These are phyloP conservation scores for Desmodesmus armatus DNA, from an alignment of 139 green algal genomes.

Conservation along the genomic window DNA sequence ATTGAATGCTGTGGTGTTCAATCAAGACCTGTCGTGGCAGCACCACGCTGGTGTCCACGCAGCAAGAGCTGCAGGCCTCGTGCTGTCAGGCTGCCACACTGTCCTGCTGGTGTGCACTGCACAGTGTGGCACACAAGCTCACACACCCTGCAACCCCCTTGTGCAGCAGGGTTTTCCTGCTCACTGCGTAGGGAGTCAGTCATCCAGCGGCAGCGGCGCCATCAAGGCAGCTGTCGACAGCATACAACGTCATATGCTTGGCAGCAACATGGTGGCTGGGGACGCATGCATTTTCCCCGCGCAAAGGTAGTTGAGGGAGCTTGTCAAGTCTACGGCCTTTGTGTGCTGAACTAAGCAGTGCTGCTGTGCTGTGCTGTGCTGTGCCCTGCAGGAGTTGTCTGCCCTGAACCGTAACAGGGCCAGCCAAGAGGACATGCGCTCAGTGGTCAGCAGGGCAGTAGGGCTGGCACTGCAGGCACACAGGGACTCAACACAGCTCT, in stretches of 20 bases:
- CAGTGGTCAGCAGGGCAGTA: constrained; percentile 28
- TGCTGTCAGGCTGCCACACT: background rate
- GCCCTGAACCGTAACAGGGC: constrained; percentile 17
- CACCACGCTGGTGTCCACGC: too few species aligned
- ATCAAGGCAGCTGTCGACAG: background rate
- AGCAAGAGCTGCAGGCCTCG: background rate
- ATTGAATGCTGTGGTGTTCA: too few species aligned
- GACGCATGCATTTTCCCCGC: background rate
- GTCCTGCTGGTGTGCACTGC: too few species aligned
- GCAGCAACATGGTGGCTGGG: background rate
- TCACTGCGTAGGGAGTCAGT: too few species aligned
- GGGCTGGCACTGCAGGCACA: constrained; percentile 39
- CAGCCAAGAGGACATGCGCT: constrained; percentile 37
- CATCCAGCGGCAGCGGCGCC: too few species aligned
- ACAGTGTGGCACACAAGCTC: too few species aligned
- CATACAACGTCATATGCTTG: background rate
- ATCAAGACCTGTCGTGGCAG: too few species aligned
- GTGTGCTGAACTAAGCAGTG: background rate
- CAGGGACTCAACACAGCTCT: background rate
- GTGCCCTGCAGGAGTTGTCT: constrained; percentile 25
- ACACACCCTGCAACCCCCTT: too few species aligned
- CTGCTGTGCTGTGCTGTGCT: background rate
- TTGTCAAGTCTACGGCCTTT: background rate
- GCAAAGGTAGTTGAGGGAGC: background rate
- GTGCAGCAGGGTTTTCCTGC: too few species aligned